A percentile compares a stretch with the other conserved stretches of the same genome.
Conservation (phyloP, 805 yeast genomes). For the Metschnikowia gruessii region DNA sequence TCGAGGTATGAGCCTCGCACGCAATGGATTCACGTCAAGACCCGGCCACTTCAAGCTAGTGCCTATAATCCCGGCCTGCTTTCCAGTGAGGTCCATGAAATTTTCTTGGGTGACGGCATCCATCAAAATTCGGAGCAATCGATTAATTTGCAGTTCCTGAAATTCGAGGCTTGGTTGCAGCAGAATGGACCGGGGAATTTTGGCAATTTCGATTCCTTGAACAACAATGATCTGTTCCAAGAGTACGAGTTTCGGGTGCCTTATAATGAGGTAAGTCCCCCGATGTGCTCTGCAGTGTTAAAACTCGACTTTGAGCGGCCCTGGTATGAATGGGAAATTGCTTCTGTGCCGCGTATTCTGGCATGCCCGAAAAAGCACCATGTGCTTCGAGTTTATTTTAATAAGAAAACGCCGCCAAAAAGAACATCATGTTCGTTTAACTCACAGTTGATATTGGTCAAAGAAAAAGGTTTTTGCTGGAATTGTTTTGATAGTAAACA, state of each 20-base stretch:
- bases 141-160: not conserved
- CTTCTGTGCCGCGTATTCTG: conserved; percentile 1
- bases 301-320: not conserved
- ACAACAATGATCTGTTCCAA: not conserved
- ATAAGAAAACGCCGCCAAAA: too few relatives aligned
- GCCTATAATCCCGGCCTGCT: not conserved
- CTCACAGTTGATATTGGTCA: not conserved
- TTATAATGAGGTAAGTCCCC: not conserved
- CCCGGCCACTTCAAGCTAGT: not conserved
- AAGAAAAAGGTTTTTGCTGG: not conserved
- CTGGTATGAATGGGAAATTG: not conserved
- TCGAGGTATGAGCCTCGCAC: conserved; percentile 7
- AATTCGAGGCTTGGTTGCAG: not conserved
- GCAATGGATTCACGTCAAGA: conserved; percentile 4
- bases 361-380: not conserved
- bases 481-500: conserved; percentile 1
- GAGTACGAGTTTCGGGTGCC: not conserved
- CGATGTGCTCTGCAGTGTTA: not conserved
- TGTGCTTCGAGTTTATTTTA: not conserved
- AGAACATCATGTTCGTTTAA: not conserved
- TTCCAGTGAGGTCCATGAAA: not conserved
- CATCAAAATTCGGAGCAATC: not conserved
- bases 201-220: not conserved
- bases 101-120: not conserved
- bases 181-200: not conserved